These are phyloP conservation scores for Micractinium conductrix DNA, from an alignment of 139 green algal species.

Conservation along the genomic window DNA sequence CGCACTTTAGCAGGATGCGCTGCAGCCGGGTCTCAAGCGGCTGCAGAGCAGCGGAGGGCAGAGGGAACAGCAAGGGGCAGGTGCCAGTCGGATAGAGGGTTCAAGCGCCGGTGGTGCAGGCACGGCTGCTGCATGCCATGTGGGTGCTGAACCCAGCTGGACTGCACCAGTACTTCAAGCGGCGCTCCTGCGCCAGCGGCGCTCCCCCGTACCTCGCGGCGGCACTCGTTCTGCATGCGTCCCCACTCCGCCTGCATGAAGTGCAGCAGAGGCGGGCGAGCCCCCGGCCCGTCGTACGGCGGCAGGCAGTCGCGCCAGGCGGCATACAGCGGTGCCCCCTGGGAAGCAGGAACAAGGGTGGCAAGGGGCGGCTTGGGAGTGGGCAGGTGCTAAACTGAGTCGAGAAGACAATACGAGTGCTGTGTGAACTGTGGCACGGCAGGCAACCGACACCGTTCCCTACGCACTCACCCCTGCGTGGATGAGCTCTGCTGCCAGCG, in stretches of 20 bases:
- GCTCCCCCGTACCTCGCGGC: too few relatives aligned
- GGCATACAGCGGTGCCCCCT: neutral
- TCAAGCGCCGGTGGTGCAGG: too few relatives aligned
- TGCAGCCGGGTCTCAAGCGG: neutral
- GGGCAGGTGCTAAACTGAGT: neutral
- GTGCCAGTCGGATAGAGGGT: too few relatives aligned
- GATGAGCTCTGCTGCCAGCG: neutral
- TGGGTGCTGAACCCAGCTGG: too few relatives aligned
- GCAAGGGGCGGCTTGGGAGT: neutral
- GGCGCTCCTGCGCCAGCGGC: too few relatives aligned
- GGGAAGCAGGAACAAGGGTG: neutral
- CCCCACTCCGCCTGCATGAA: neutral
- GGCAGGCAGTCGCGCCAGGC: neutral
- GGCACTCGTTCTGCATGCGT: neutral
- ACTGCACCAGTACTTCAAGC: too few relatives aligned
- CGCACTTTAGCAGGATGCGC: slow-evolving; percentile 6
- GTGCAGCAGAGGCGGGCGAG: neutral
- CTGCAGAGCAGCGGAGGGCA: neutral
- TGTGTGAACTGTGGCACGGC: neutral
- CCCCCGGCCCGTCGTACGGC: neutral
- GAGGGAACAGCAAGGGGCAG: neutral
- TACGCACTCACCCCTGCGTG: neutral
- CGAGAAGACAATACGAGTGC: neutral
- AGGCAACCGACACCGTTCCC: neutral
- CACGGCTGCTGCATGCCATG: too few relatives aligned